These are phyloP conservation scores for Aschersonia sp. DNA, from an alignment of 2,329 filamentous ascomycete species.

Conservation along the genomic window DNA sequence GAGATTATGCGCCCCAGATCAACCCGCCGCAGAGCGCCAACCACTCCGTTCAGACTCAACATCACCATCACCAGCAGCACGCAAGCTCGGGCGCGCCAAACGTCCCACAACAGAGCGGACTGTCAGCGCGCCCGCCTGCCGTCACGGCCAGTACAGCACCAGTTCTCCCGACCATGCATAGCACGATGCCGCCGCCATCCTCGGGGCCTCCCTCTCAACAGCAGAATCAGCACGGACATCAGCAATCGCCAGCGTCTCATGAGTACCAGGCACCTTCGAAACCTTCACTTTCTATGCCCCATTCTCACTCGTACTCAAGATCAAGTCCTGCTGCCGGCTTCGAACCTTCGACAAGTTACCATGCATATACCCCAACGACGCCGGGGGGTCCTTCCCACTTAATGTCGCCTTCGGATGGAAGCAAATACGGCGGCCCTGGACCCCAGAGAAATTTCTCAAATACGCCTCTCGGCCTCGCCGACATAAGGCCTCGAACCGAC, in stretches of 20 bases:
- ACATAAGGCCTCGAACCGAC: constrained; percentile 79
- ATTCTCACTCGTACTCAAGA: constrained; percentile 67
- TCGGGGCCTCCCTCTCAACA: constrained; percentile 18
- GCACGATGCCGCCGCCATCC: constrained; percentile 20
- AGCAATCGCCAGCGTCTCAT: constrained; percentile 26
- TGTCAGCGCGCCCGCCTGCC: constrained; percentile 17
- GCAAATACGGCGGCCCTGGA: constrained; percentile 40
- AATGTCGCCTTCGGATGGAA: constrained; percentile 36
- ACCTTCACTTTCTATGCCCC: constrained; percentile 49
- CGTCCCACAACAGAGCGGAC: constrained; percentile 42
- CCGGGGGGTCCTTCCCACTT: constrained; percentile 51
- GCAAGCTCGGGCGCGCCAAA: constrained; percentile 35
- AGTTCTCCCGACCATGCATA: constrained; percentile 30
- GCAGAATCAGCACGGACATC: constrained; percentile 14
- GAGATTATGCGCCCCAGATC: constrained; percentile 36
- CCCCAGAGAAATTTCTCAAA: constrained; percentile 56
- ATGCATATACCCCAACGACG: constrained; percentile 48
- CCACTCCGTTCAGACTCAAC: constrained; percentile 11
- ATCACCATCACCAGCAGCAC: constrained; percentile 14
- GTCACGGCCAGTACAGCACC: constrained; percentile 30
- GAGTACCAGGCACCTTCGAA: constrained; percentile 52
- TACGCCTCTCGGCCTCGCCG: constrained; percentile 78
- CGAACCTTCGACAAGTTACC: constrained; percentile 38
- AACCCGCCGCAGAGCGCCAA: constrained; percentile 25
- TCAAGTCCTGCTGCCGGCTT: constrained; percentile 61